These are phyloP conservation scores for Dissoconium aciculare DNA, from an alignment of 2,329 filamentous ascomycete species.

Conservation along the genomic window DNA sequence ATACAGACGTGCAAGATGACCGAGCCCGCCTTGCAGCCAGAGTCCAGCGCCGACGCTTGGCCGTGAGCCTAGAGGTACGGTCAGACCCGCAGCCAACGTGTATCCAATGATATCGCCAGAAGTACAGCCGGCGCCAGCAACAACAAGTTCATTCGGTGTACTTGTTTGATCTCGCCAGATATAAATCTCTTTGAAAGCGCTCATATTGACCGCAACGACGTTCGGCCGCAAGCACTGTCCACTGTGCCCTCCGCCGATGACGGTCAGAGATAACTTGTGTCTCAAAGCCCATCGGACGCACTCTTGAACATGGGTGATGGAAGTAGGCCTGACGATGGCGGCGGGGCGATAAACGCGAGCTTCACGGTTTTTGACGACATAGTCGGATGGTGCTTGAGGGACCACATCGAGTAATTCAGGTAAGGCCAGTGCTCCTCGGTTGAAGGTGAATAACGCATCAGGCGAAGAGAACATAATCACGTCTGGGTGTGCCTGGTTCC, in stretches of 20 bases:
- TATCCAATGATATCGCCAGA: constrained; percentile 39
- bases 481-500: constrained; percentile 23
- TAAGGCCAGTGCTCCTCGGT: constrained; percentile 30
- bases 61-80: constrained; percentile 44
- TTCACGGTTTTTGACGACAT: constrained; percentile 37
- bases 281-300: constrained; percentile 44
- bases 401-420: constrained; percentile 31
- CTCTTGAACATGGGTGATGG: constrained; percentile 36
- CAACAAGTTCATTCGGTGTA: too few species aligned
- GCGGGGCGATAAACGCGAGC: constrained; percentile 34
- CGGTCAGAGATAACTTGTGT: constrained; percentile 23
- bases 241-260: constrained; percentile 44
- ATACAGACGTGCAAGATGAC: constrained; percentile 40
- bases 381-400: constrained; percentile 20
- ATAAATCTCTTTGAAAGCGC: constrained; percentile 38
- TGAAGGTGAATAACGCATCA: constrained; percentile 39
- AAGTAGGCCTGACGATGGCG: constrained; percentile 32
- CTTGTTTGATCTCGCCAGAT: too few species aligned
- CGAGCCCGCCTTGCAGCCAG: constrained; percentile 52
- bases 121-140: constrained; percentile 43
- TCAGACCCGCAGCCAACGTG: constrained; percentile 34
- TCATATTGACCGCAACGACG: constrained; percentile 45
- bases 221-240: constrained; percentile 41
- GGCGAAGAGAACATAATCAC: constrained; percentile 37
- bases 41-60: constrained; percentile 49